Evolutionary conservation across 768 basidiomycete genomes (phyloP), one percentile per base, ranked within the genome.

Genomic region (Asterophora parasitica): DNA sequence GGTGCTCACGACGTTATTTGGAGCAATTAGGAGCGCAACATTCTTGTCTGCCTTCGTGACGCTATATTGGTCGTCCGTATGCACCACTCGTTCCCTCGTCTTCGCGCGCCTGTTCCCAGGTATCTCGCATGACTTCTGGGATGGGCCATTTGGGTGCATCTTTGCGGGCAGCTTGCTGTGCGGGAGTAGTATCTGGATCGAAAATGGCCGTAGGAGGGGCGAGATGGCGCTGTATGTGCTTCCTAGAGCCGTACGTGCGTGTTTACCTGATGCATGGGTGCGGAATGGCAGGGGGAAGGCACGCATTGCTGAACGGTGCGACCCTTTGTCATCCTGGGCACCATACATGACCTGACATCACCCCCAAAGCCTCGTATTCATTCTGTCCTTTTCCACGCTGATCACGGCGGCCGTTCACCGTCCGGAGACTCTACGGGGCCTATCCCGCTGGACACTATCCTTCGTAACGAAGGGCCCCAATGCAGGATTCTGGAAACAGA

Each of bases 141-240:
- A 91, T 58, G 85, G 88, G 0, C 83, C 88, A 1, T 75, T 72
- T 48, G 88, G 88, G 0, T 77, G 83, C 50, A 65, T 83, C 26
- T 64, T 89, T 50, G 75, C 70, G 3, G 88, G 84, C 16, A 85
- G 83, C 50, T 61, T 91, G 35, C 65, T 75, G 13, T 90, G 88
- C 51, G 88, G 88, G 4, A 69, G 74, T 47, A 88, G 86, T 46
- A 88, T 91, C 35, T 88, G 82, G 79, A 75, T 90, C 20, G 88
- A 91, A 59, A 80, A 83, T 50, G 82, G 81, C 2, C 69, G 71
- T 46, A 67, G 88, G 52, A 69, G 88, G 44, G 85, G 86, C 4
- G 88, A 91, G 65, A 86, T 91, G 69, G 82, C 86, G 0, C 61
- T 90, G 26, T 90, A 90, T 56, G 88, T 89, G 44, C 67, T 90